Base-by-base conservation (phyloP, 768 basidiomycete species). In the Clitopilus hobsonii region DNA sequence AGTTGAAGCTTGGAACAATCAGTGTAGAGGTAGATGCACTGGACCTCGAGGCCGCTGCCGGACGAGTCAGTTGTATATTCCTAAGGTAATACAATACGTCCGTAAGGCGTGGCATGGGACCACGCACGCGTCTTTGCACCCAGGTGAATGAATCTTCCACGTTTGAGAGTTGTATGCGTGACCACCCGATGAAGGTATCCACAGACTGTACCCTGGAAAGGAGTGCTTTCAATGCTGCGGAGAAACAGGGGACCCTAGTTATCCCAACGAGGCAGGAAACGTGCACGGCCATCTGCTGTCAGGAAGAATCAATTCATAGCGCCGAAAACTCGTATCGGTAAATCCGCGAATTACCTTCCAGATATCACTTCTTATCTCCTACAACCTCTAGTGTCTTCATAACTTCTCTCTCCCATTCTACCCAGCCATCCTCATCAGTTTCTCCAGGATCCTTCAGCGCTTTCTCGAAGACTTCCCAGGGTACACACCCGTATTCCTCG, bases 321-420 rank as follows among this genome's bases (percentile, higher is more conserved):
- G 26, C 20, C 32, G 28, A 57, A 5, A 57, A 8, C 25, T 54
- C 41, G 38, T 24, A 22, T 45, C 45, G 53, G 52, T 50, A 28
- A 18, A 47, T n/a, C 45, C n/a, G 29, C 11, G 13, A 36, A 14
- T 36, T 36, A 36, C 32, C 38, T 32, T 16, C 20, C 6, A 14
- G 32, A 54, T 26, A 16, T 58, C 54, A 61, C 29, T 56, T 57
- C 29, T 59, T 55, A 49, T 47, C 45, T 59, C 78, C 78, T 16
- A 90, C 75, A 38, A 86, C 67, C 61, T 86, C 85, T 45, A 91
- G 69, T 53, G 78, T 77, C 56, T 83, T 79, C 47, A 94, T 72
- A 48, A 98, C 79, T 63, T 85, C 84, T 55, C 82, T 74, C 69
- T 98, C 96, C 96, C 96, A 98, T 53, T 80, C 76, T 36, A 63